Conservation (phyloP, 2,329 filamentous ascomycete species). For the Grosmannia penicillata region DNA sequence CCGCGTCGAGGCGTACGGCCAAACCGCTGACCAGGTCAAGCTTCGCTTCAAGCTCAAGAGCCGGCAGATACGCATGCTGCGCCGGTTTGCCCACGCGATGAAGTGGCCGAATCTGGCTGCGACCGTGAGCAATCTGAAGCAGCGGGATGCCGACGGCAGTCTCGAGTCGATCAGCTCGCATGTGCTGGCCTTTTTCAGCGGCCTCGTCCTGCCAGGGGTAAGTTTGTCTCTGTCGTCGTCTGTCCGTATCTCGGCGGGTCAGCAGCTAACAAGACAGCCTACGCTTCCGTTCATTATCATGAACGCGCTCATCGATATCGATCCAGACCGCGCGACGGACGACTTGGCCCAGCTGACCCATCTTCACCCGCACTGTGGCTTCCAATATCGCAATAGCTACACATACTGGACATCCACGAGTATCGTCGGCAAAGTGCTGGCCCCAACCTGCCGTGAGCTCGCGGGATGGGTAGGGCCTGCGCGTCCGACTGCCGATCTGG, state of each 20-base stretch:
- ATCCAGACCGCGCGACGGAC: constrained; percentile 51
- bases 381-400: constrained; percentile 59
- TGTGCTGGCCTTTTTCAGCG: constrained; percentile 64
- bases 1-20: constrained; percentile 45
- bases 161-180: constrained; percentile 51
- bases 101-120: constrained; percentile 63
- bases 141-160: constrained; percentile 41
- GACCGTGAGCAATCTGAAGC: constrained; percentile 46
- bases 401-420: constrained; percentile 63
- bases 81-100: constrained; percentile 54
- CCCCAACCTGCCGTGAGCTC: constrained; percentile 54
- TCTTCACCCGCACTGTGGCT: constrained; percentile 53
- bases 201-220: constrained; percentile 55
- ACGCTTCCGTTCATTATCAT: constrained; percentile 62
- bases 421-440: constrained; percentile 63
- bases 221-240: constrained; percentile 16
- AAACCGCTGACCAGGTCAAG: constrained; percentile 38
- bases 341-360: constrained; percentile 53
- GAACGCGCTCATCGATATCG: constrained; percentile 63
- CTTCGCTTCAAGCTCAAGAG: constrained; percentile 51
- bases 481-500: constrained; percentile 50
- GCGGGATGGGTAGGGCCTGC: constrained; percentile 65
- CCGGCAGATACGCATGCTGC: constrained; percentile 53
- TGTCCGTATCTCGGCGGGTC: neutral
- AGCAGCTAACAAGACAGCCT: constrained; percentile 18